phyloP scores from a whole-genome alignment of 768 basidiomycete genomes.

The Mycena crocata region DNA sequence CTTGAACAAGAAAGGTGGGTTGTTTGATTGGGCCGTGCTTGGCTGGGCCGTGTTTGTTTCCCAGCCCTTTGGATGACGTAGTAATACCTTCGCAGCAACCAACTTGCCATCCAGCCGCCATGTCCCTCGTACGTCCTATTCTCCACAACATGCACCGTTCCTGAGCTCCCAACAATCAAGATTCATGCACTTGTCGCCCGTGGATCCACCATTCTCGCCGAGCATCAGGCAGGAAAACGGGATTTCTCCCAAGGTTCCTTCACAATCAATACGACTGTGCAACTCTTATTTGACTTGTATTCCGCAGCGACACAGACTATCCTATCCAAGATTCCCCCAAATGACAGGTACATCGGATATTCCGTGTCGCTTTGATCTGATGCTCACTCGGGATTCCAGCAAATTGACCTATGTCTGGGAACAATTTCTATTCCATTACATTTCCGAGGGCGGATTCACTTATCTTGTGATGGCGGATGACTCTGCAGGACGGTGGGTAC shows the following conservation, averaged over 20 bases:
- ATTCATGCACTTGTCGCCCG: conserved; percentile 89
- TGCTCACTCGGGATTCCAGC: conserved; percentile 50
- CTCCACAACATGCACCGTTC: neutral
- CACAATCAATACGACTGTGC: neutral
- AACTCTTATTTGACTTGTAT: neutral
- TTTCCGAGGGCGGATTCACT: conserved; percentile 87
- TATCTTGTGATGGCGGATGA: conserved; percentile 97
- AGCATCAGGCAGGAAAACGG: conserved; percentile 82
- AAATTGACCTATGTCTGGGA: conserved; percentile 92
- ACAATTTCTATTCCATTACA: conserved; percentile 94
- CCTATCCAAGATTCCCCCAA: conserved; percentile 94
- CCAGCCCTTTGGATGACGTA: conserved; percentile 3
- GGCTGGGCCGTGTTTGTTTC: neutral
- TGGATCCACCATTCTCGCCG: conserved; percentile 85
- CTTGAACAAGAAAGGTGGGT: neutral
- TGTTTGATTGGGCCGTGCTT: neutral
- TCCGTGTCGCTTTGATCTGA: no score
- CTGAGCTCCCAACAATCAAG: conserved; percentile 45
- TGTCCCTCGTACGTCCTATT: conserved; percentile 48
- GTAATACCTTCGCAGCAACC: neutral
- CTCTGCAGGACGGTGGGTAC: conserved; percentile 81
- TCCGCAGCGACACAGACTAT: conserved; percentile 84
- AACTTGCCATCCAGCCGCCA: conserved; percentile 32
- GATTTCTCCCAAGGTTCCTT: conserved; percentile 89
- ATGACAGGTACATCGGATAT: conserved; percentile 68